Evolutionary conservation across 139 green algal species (phyloP).

Genomic region (Asterochloris erici): DNA sequence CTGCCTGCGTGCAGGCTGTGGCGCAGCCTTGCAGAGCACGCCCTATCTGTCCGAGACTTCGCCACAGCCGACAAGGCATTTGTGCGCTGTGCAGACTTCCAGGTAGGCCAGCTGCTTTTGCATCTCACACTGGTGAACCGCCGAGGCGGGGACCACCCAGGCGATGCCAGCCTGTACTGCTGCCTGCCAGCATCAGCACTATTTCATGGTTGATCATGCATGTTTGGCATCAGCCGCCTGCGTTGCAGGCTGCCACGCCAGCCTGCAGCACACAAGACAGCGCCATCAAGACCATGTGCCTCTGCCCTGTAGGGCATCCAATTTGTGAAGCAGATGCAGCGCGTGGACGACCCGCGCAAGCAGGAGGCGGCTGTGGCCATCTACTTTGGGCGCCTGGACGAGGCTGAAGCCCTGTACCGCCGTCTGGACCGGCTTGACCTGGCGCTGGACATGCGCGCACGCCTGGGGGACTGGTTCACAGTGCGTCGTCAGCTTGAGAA

Average conservation of each 20-base stretch:
- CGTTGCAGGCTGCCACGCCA: no score
- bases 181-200: no score
- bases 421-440: conserved; percentile 71
- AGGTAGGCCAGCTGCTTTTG: conserved; percentile 18
- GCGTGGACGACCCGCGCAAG: conserved; percentile 56
- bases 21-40: conserved; percentile 73
- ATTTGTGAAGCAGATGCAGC: conserved; percentile 71
- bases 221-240: no score
- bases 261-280: no score
- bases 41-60: conserved; percentile 64
- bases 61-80: conserved; percentile 74
- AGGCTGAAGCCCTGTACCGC: conserved; percentile 71
- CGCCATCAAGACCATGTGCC: no score
- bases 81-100: conserved; percentile 55
- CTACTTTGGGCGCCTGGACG: conserved; percentile 79
- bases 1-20: conserved; percentile 48
- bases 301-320: conserved; percentile 53
- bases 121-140: background rate
- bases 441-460: conserved; percentile 71
- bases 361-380: conserved; percentile 69
- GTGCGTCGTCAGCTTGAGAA: background rate
- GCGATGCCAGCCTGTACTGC: no score
- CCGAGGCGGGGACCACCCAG: no score
- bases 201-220: no score
- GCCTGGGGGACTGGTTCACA: conserved; percentile 77